Conservation (phyloP, 2,329 filamentous ascomycete genomes). For the Beauveria brongniartii region DNA sequence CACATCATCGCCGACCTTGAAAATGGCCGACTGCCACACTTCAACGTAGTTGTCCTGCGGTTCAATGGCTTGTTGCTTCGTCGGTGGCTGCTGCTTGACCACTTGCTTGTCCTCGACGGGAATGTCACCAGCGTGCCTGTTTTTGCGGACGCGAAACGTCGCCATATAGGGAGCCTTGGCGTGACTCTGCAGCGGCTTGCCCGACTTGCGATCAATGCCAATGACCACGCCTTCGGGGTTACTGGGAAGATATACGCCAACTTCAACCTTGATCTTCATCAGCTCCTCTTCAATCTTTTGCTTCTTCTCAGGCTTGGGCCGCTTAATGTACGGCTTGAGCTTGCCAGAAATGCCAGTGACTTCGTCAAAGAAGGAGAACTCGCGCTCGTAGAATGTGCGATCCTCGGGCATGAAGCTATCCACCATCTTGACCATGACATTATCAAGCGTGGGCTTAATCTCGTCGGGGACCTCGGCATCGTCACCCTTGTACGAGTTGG, state of each 20-base stretch:
- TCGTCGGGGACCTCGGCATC: conserved; percentile 82
- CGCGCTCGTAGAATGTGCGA: conserved; percentile 79
- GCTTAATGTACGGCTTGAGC: conserved; percentile 86
- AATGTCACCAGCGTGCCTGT: conserved; percentile 42
- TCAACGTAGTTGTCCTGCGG: conserved; percentile 60
- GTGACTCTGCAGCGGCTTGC: conserved; percentile 94
- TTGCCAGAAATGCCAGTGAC: conserved; percentile 95
- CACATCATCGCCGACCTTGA: conserved; percentile 99
- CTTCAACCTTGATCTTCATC: conserved; percentile 92
- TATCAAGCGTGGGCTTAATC: conserved; percentile 88
- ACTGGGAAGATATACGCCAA: conserved; percentile 92
- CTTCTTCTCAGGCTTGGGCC: conserved; percentile 92
- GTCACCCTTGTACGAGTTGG: conserved; percentile 96
- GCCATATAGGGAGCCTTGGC: conserved; percentile 99
- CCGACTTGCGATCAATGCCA: conserved; percentile 95
- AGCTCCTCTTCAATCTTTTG: conserved; percentile 98
- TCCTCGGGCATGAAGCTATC: conserved; percentile 73
- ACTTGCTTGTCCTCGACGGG: conserved; percentile 30
- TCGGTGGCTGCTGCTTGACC: conserved; percentile 2
- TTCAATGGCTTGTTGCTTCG: not conserved
- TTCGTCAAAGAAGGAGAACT: conserved; percentile 97
- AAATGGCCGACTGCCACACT: conserved; percentile 98
- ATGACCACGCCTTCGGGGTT: conserved; percentile 97
- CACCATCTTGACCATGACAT: conserved; percentile 78
- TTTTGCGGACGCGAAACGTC: conserved; percentile 92